phyloP scores from a whole-genome alignment of 352 stramenopile genomes.

The Pythium rishiriense region DNA sequence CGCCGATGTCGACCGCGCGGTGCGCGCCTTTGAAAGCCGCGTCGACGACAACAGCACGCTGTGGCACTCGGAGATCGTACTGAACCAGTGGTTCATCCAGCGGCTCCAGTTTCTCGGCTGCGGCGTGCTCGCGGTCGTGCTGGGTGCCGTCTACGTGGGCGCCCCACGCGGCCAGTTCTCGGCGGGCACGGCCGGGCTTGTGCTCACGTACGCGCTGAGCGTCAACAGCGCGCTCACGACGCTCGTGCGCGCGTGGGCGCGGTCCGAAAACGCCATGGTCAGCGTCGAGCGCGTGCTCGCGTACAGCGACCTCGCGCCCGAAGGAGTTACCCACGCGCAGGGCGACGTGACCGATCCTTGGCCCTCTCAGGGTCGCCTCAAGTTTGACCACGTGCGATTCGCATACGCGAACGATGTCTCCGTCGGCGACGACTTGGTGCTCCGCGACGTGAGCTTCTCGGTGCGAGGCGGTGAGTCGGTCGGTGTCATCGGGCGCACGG shows the following conservation, averaged over 20 bases:
- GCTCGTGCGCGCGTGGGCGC: conserved; percentile 30
- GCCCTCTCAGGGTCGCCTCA: conserved; percentile 14
- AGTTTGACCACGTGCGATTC: conserved; percentile 32
- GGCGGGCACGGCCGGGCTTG: conserved; percentile 44
- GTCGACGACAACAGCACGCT: conserved; percentile 28
- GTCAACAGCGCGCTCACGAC: conserved; percentile 53
- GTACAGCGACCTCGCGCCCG: conserved; percentile 7
- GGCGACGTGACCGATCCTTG: not conserved
- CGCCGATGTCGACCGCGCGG: conserved; percentile 21
- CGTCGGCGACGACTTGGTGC: not conserved
- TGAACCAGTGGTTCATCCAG: conserved; percentile 26
- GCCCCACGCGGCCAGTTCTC: conserved; percentile 17
- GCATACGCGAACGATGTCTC: conserved; percentile 20
- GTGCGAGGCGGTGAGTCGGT: conserved; percentile 47
- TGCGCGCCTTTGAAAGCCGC: conserved; percentile 6
- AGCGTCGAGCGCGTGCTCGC: conserved; percentile 24
- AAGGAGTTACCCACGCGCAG: not conserved
- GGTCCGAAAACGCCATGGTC: conserved; percentile 63
- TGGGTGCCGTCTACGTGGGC: conserved; percentile 26
- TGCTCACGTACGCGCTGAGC: conserved; percentile 78
- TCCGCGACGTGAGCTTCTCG: conserved; percentile 37
- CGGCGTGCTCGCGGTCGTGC: conserved; percentile 14
- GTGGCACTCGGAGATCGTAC: conserved; percentile 19
- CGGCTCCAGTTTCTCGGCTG: conserved; percentile 30
- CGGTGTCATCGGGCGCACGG: conserved; percentile 80